Percentiles rank a stretch among this genome's conserved stretches.
Conservation (phyloP, 1,284 basidiomycete genomes). For the Vanrija humicola region DNA sequence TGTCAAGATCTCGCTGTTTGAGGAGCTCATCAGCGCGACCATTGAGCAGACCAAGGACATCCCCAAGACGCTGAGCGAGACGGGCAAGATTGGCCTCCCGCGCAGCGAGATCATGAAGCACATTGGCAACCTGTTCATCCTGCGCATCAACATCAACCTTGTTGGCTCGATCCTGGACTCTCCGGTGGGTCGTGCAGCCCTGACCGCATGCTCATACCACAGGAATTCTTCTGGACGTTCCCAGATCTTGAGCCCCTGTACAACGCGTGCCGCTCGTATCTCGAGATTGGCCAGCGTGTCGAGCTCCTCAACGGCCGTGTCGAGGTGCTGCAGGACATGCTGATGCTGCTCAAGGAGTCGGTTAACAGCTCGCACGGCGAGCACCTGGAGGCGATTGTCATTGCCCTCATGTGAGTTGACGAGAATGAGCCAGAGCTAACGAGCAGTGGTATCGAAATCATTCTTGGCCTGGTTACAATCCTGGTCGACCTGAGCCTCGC, state of each 20-base stretch:
- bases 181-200: conserved; percentile 50
- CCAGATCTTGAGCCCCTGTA: conserved; percentile 94
- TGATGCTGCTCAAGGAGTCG: conserved; percentile 84
- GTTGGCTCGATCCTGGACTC: conserved; percentile 94
- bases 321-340: conserved; percentile 95
- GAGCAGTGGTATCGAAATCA: conserved; percentile 46
- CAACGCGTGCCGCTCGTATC: conserved; percentile 84
- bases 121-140: conserved; percentile 89
- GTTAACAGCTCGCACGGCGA: conserved; percentile 89
- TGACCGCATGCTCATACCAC: conserved; percentile 12
- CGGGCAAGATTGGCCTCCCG: conserved; percentile 78
- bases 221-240: conserved; percentile 86
- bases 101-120: conserved; percentile 89
- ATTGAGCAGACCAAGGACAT: conserved; percentile 97
- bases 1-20: conserved; percentile 94
- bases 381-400: conserved; percentile 91
- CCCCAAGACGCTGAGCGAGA: conserved; percentile 86
- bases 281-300: conserved; percentile 91
- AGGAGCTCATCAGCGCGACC: conserved; percentile 85
- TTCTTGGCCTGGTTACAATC: conserved; percentile 68
- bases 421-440: neutral
- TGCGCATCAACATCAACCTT: conserved; percentile 91
- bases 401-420: conserved; percentile 75
- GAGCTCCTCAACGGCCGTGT: conserved; percentile 90
- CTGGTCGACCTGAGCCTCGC: conserved; percentile 60